A percentile compares a stretch with the other conserved stretches of the same genome.
Evolutionary conservation across 106 monocot genomes (phyloP).

Genomic region (Platanthera zijinensis): DNA sequence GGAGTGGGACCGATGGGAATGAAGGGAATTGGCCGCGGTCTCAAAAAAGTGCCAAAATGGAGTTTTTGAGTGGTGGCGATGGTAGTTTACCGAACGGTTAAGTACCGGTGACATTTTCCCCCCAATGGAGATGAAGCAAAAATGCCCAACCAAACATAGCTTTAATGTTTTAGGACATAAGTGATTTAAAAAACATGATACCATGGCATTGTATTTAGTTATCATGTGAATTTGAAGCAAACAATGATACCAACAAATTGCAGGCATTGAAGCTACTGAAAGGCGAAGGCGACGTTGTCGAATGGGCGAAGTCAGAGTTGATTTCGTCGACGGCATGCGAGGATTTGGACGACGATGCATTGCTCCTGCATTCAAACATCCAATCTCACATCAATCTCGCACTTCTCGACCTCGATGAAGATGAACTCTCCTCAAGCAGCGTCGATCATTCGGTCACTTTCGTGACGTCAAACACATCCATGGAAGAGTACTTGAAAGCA

Average conservation of each 20-base stretch:
- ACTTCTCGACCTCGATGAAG: conserved; percentile 48
- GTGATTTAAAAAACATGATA: not conserved
- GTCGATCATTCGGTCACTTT: conserved; percentile 26
- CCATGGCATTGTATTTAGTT: not conserved
- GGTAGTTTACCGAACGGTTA: no score
- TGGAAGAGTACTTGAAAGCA: conserved; percentile 60
- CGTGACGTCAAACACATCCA: conserved; percentile 37
- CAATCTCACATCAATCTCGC: conserved; percentile 76
- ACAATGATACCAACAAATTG: not conserved
- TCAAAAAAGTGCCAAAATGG: no score
- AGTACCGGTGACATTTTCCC: no score
- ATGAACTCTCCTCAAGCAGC: conserved; percentile 45
- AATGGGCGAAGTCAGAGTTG: conserved; percentile 44
- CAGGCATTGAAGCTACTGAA: conserved; percentile 65
- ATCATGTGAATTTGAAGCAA: not conserved
- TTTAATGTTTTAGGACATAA: not conserved
- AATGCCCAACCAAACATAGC: no score
- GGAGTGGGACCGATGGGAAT: no score
- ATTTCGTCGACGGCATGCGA: conserved; percentile 26
- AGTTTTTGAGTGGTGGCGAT: no score
- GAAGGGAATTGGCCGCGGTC: no score
- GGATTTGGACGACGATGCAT: conserved; percentile 27
- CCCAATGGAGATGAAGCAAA: no score
- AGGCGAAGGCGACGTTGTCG: conserved; percentile 42
- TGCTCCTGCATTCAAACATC: conserved; percentile 22